These are phyloP conservation scores for Vaccinium vitisidaea DNA, from an alignment of 148 eudicot genomes.

Conservation along the genomic window DNA sequence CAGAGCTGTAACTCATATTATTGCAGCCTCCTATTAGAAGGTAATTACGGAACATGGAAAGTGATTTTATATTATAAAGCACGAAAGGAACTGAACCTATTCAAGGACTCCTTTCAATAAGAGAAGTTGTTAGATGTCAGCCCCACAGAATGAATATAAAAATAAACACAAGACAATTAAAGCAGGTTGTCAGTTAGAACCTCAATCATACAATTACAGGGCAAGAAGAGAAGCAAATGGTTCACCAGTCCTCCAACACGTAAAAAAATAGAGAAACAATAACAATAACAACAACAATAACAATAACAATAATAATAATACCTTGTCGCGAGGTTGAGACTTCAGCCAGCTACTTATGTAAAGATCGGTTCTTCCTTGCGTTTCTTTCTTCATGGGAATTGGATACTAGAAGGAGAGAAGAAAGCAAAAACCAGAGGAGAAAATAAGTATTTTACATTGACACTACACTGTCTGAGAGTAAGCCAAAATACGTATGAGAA, in stretches of 20 bases:
- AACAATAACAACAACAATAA: no score
- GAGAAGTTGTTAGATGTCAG: background rate
- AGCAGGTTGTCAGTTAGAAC: background rate
- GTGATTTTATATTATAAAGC: background rate
- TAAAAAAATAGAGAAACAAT: background rate
- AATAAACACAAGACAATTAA: background rate
- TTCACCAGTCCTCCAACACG: constrained; percentile 6
- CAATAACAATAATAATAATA: constrained; percentile 12
- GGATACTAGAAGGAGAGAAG: constrained; percentile 56
- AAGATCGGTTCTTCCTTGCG: constrained; percentile 87
- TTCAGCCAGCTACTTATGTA: constrained; percentile 85
- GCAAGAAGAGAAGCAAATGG: constrained; percentile 3
- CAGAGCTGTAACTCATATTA: background rate
- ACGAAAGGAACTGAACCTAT: background rate
- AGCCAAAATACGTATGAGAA: background rate
- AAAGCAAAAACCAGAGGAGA: background rate
- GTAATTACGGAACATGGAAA: background rate
- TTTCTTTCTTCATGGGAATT: constrained; percentile 81
- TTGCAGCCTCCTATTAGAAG: background rate
- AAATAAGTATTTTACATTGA: background rate
- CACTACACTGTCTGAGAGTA: background rate
- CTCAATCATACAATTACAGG: background rate
- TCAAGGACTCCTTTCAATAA: background rate
- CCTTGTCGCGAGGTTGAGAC: constrained; percentile 93
- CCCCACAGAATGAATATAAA: background rate